Percentiles rank a stretch among this genome's conserved stretches.
These are phyloP conservation scores for Pterocarpus macrocarpus DNA, from an alignment of 306 rosid species.

Conservation along the genomic window DNA sequence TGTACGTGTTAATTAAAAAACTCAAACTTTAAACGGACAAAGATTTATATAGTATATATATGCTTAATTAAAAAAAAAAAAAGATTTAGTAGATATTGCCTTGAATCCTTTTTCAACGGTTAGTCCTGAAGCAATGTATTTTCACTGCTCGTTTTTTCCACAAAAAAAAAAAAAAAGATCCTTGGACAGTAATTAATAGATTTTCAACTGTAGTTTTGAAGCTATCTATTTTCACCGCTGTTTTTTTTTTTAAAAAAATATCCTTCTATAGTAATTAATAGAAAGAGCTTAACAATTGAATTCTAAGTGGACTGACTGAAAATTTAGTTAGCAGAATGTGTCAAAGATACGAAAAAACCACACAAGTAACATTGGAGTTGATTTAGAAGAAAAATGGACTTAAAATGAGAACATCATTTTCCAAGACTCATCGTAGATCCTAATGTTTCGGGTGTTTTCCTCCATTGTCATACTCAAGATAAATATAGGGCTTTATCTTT, in stretches of 20 bases:
- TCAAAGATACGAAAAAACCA: background rate
- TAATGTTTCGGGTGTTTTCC: background rate
- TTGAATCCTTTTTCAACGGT: no score
- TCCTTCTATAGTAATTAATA: no score
- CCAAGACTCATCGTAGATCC: slow-evolving; percentile 18
- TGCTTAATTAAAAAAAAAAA: no score
- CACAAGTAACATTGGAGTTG: background rate
- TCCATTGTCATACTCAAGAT: background rate
- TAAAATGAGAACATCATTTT: background rate
- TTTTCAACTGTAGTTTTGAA: no score
- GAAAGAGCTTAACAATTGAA: background rate
- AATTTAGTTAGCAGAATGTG: slow-evolving; percentile 9
- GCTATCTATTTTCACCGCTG: no score
- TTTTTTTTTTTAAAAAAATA: no score
- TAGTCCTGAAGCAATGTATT: no score
- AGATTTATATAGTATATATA: no score
- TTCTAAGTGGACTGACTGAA: background rate
- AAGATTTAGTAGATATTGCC: no score
- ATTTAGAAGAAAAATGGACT: slow-evolving; percentile 13
- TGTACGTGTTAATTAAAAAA: no score
- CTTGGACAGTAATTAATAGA: background rate
- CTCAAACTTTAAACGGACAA: no score
- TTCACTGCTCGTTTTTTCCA: no score
- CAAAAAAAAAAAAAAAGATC: background rate
- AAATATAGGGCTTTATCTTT: slow-evolving; percentile 21